phyloP scores from a whole-genome alignment of 306 rosid species.

The Amphicarpaea edgeworthii region DNA sequence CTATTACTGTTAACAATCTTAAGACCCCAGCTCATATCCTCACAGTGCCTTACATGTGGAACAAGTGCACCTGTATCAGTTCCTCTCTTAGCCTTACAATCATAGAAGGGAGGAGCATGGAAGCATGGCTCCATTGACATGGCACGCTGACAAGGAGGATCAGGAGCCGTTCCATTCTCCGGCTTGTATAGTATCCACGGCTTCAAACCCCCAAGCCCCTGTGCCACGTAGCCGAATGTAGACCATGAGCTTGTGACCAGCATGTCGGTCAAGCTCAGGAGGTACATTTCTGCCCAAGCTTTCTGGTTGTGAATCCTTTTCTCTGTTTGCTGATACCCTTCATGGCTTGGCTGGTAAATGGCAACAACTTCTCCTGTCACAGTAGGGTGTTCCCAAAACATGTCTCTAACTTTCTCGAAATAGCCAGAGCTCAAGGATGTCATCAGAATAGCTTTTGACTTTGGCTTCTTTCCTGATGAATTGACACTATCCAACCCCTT shows the following conservation, averaged over 20 bases:
- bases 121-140: conserved; percentile 84
- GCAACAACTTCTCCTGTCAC: conserved; percentile 67
- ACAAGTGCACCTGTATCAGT: conserved; percentile 65
- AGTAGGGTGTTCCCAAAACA: conserved; percentile 74
- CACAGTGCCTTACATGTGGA: conserved; percentile 79
- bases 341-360: conserved; percentile 76
- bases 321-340: conserved; percentile 72
- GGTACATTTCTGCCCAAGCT: conserved; percentile 80
- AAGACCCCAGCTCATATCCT: conserved; percentile 91
- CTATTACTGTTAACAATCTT: conserved; percentile 57
- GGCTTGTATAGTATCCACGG: conserved; percentile 79
- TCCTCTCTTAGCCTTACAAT: conserved; percentile 72
- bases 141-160: conserved; percentile 66
- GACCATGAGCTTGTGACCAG: conserved; percentile 85
- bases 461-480: conserved; percentile 37
- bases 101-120: conserved; percentile 78
- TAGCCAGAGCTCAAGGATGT: conserved; percentile 72
- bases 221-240: conserved; percentile 83
- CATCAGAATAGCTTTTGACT: conserved; percentile 63
- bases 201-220: conserved; percentile 74
- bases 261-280: conserved; percentile 66
- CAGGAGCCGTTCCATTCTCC: conserved; percentile 64
- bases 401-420: conserved; percentile 61
- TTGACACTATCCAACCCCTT: conserved; percentile 31
- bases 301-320: conserved; percentile 66